These are phyloP conservation scores for Dictyophora rubrovolvata DNA, from an alignment of 768 basidiomycete species.

Conservation along the genomic window DNA sequence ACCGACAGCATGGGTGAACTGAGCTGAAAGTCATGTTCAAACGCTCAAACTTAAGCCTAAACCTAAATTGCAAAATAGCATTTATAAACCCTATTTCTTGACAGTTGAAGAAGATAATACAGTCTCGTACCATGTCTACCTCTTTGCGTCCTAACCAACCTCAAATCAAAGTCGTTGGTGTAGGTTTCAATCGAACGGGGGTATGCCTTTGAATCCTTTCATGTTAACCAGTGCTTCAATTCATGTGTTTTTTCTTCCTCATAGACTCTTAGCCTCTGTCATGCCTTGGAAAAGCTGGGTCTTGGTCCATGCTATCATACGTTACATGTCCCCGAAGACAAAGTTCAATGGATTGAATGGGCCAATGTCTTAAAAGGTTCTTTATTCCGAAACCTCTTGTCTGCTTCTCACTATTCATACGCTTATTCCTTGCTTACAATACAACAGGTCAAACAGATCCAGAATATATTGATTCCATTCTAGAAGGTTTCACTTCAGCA, in stretches of 20 bases:
- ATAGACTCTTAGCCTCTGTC: background rate
- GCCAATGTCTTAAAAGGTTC: background rate
- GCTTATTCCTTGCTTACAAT: no score
- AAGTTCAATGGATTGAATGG: background rate
- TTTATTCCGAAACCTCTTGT: no score
- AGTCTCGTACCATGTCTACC: no score
- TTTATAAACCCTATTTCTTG: no score
- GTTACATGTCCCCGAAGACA: background rate
- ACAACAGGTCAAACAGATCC: background rate
- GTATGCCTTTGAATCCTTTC: background rate
- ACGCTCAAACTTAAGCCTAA: no score
- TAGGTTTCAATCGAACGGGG: background rate
- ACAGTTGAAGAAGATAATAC: no score
- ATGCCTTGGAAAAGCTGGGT: background rate
- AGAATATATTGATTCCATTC: background rate
- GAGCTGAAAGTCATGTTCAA: no score
- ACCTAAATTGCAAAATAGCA: no score
- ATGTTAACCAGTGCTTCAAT: no score
- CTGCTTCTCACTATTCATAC: no score
- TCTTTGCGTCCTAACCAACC: background rate
- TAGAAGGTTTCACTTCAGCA: background rate
- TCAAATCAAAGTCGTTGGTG: background rate
- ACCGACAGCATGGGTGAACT: no score
- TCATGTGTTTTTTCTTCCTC: no score
- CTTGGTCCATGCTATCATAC: constrained; percentile 3